Evolutionary conservation across 2,329 filamentous ascomycete species (phyloP), one percentile per base, ranked within the genome.

Genomic region (Pseudophaeomoniella oleicola): DNA sequence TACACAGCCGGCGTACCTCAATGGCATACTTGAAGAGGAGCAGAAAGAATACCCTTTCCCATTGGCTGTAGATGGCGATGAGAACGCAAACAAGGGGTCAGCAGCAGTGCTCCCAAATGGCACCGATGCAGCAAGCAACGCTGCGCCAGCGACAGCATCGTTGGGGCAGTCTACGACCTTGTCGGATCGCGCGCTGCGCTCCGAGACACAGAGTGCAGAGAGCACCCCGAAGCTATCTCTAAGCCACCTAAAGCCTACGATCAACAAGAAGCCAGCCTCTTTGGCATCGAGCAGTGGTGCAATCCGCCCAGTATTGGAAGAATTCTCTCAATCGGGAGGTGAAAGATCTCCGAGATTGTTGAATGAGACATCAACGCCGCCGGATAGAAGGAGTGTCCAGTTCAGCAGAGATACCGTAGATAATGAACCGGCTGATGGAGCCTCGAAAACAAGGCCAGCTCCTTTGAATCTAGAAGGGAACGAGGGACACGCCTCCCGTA

Each of bases 301-400:
- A 9, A 27, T 27, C n/a, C 22, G 22, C n/a, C 6, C 22, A 27
- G 9, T 27, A 6, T 27, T n/a, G 9, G 22, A 6, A 14, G 12
- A 17, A 14, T 10, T 14, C 9, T 9, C 9, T 14, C 16, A 9
- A 17, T 14, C 30, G 14, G 30, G n/a, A 13, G 15, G 30, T 10
- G 30, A 32, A 14, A 32, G 30, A 6, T 32, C n/a, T 9, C 30
- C 12, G 6, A 32, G 15, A 9, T 15, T 32, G 6, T 6, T 32
- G 12, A 34, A 16, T 16, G 53, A 47, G 3, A 41, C 50, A 5
- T 46, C 62, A 4, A 63, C 65, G 15, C 53, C 57, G 1, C 54
- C 51, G 11, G 64, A 66, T 14, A 64, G 75, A 35, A 71, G 72
- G 38, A 88, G 79, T 51, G 82, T 92, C 3, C 83, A 90, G 47